Conservation (phyloP, 768 basidiomycete genomes). For the Suillus alpinus region DNA sequence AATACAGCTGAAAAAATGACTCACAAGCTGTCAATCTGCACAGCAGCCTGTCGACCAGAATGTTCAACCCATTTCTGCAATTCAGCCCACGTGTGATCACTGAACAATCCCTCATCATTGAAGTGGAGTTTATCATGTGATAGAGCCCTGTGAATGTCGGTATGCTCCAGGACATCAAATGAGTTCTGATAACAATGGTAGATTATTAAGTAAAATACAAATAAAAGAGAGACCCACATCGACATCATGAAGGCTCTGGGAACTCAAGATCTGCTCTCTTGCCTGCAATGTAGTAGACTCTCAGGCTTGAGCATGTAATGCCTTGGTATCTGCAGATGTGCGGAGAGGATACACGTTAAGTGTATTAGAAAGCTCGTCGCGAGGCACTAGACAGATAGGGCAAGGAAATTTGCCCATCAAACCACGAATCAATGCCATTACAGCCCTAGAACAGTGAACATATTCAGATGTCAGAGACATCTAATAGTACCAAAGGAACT, state of each 20-base stretch:
- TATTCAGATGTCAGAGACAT: not conserved
- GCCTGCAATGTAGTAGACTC: not conserved
- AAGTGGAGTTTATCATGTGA: not conserved
- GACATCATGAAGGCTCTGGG: not conserved
- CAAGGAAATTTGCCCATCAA: constrained; percentile 28
- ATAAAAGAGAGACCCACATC: not conserved
- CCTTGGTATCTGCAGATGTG: not conserved
- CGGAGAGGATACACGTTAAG: not conserved
- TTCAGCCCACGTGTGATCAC: not conserved
- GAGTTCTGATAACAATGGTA: not conserved
- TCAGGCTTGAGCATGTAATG: not conserved
- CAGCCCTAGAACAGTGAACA: constrained; percentile 19
- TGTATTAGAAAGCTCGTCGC: constrained; percentile 14
- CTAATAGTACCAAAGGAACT: constrained; percentile 24
- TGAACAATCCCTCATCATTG: no score
- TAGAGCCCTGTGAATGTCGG: not conserved
- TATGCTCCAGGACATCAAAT: not conserved
- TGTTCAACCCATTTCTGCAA: not conserved
- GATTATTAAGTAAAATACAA: not conserved
- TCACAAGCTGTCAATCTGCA: not conserved
- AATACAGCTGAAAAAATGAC: not conserved
- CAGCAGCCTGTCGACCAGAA: not conserved
- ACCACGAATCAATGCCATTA: constrained; percentile 38
- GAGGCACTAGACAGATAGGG: constrained; percentile 35
- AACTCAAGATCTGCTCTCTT: not conserved